These are phyloP conservation scores for Kodamaea nitidulidarum DNA, from an alignment of 805 yeast species.

Conservation along the genomic window DNA sequence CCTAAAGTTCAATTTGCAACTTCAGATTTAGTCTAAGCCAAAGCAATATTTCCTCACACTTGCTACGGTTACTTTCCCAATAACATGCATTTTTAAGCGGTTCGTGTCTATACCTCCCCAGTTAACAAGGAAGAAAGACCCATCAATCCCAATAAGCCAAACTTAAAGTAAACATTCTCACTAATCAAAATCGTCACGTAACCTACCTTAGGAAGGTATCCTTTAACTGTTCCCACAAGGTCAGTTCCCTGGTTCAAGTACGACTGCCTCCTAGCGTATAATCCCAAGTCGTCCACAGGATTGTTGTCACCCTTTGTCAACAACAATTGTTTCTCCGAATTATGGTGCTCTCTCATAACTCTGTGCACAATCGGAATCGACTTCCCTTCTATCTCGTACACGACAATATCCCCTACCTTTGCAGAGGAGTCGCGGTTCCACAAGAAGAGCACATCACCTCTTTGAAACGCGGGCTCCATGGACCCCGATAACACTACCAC, in stretches of 20 bases:
- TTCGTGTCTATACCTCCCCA: constrained; percentile 13
- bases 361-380: constrained; percentile 96
- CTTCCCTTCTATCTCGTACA: constrained; percentile 75
- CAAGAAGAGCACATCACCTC: constrained; percentile 89
- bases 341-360: constrained; percentile 80
- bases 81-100: no score
- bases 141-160: constrained; percentile 68
- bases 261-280: constrained; percentile 71
- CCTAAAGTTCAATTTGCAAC: no score
- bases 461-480: constrained; percentile 98
- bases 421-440: constrained; percentile 76
- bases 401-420: constrained; percentile 89
- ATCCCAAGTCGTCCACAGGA: constrained; percentile 81
- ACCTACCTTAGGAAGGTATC: constrained; percentile 84
- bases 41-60: no score
- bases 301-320: constrained; percentile 97
- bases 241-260: constrained; percentile 77
- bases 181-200: constrained; percentile 88
- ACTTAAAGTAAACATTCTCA: constrained; percentile 81
- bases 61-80: no score
- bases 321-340: constrained; percentile 55
- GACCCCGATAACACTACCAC: constrained; percentile 97
- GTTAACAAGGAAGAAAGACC: constrained; percentile 63
- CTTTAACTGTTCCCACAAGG: constrained; percentile 88
- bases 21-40: no score